A percentile compares a stretch with the other conserved stretches of the same genome.
phyloP scores from a whole-genome alignment of 2,329 filamentous ascomycete species.

The Epichloe hybrida region DNA sequence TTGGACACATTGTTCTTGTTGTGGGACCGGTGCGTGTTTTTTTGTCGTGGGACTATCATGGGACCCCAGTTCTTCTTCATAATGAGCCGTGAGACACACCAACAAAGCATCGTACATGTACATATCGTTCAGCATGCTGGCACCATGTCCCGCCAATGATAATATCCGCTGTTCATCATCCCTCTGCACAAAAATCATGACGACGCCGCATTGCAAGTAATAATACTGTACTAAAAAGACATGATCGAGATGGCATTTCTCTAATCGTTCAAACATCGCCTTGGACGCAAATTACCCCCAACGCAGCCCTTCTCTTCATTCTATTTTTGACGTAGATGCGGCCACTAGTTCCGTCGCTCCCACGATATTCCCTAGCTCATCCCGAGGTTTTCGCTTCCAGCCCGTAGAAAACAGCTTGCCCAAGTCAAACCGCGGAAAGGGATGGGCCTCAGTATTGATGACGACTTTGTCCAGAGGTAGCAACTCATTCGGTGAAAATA shows the following conservation, averaged over 20 bases:
- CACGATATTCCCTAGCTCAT: conserved; percentile 27
- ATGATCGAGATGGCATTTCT: background rate
- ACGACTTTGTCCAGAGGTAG: conserved; percentile 78
- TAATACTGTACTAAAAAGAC: too few species aligned
- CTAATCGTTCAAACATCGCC: background rate
- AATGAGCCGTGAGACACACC: too few species aligned
- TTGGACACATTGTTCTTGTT: too few species aligned
- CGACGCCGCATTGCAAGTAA: too few species aligned
- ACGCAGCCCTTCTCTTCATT: background rate
- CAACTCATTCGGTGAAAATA: conserved; percentile 75
- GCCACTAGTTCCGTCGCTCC: background rate
- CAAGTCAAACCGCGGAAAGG: conserved; percentile 76
- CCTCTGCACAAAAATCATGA: too few species aligned
- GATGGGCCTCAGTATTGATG: conserved; percentile 92
- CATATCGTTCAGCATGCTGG: too few species aligned
- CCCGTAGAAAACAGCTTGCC: conserved; percentile 65
- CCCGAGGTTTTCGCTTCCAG: conserved; percentile 59
- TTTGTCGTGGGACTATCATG: too few species aligned
- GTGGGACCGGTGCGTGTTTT: too few species aligned
- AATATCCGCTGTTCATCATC: too few species aligned
- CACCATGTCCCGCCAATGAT: too few species aligned
- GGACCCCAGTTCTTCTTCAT: too few species aligned
- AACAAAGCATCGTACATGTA: too few species aligned
- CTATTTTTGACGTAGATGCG: background rate
- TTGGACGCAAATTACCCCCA: background rate